Evolutionary conservation across 257 asterid species (phyloP).

Genomic region (Sherardia arvensis): DNA sequence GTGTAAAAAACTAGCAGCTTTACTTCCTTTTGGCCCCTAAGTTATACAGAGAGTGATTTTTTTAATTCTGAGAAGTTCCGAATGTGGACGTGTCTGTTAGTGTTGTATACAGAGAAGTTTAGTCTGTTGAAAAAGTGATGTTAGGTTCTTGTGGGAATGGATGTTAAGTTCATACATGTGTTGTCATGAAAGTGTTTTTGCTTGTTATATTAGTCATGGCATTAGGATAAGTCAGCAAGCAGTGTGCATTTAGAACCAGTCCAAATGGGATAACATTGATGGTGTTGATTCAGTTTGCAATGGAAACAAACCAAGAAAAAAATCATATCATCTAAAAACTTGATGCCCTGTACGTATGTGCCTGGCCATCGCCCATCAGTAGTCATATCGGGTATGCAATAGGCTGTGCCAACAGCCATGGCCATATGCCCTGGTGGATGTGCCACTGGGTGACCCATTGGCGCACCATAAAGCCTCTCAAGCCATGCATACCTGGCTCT

Average conservation of each 20-base stretch:
- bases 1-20: background rate
- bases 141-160: background rate
- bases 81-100: conserved; percentile 14
- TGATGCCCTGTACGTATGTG: too few relatives aligned
- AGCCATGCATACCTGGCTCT: conserved; percentile 40
- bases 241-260: background rate
- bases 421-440: conserved; percentile 59
- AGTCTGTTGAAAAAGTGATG: background rate
- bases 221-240: background rate
- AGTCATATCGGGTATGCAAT: conserved; percentile 49
- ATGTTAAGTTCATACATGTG: background rate
- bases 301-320: background rate
- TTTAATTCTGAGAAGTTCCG: too few relatives aligned
- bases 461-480: conserved; percentile 67
- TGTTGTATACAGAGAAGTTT: background rate
- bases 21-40: background rate
- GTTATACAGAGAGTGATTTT: background rate
- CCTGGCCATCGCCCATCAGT: background rate
- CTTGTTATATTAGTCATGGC: background rate
- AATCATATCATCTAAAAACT: background rate
- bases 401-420: conserved; percentile 76
- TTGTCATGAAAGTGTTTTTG: background rate
- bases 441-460: conserved; percentile 70
- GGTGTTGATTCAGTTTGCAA: background rate
- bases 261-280: background rate